Conservation (phyloP, 352 stramenopile species). For the Phytophthora nicotianae region DNA sequence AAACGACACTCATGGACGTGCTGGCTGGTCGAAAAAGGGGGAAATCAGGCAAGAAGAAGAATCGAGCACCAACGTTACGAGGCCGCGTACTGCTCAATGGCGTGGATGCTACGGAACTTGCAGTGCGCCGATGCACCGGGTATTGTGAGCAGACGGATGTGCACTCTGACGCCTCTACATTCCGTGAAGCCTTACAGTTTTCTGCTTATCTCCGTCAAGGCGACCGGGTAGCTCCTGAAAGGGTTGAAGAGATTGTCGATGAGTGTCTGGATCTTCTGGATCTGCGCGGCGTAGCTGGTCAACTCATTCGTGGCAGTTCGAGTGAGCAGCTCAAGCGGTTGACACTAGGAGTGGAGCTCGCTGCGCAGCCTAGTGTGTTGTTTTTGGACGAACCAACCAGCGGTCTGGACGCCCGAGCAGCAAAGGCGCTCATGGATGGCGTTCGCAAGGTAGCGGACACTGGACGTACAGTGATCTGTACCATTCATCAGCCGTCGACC, state of each 20-base stretch:
- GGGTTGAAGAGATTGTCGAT: constrained; percentile 46
- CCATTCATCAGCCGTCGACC: constrained; percentile 48
- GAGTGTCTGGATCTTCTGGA: constrained; percentile 90
- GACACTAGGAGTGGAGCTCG: constrained; percentile 53
- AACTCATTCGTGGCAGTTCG: constrained; percentile 46
- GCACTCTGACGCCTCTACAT: constrained; percentile 87
- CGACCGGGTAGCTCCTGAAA: constrained; percentile 28
- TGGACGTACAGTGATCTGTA: constrained; percentile 83
- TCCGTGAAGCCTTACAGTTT: constrained; percentile 91
- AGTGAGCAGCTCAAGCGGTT: constrained; percentile 57
- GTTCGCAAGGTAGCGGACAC: constrained; percentile 61
- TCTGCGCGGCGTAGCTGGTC: constrained; percentile 54
- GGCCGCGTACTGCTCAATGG: constrained; percentile 87
- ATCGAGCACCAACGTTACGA: constrained; percentile 24
- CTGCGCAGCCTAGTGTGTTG: constrained; percentile 50
- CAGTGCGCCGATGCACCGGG: constrained; percentile 50
- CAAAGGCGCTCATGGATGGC: constrained; percentile 64
- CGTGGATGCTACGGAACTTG: constrained; percentile 68
- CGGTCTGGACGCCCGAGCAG: constrained; percentile 72
- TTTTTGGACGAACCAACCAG: constrained; percentile 69
- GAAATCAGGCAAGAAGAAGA: constrained; percentile 30
- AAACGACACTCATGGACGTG: constrained; percentile 93
- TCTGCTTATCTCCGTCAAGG: constrained; percentile 81
- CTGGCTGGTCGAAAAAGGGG: constrained; percentile 91
- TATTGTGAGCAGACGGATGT: constrained; percentile 90